These are phyloP conservation scores for Aureobasidium pullulans DNA, from an alignment of 2,329 filamentous ascomycete genomes.

Conservation along the genomic window DNA sequence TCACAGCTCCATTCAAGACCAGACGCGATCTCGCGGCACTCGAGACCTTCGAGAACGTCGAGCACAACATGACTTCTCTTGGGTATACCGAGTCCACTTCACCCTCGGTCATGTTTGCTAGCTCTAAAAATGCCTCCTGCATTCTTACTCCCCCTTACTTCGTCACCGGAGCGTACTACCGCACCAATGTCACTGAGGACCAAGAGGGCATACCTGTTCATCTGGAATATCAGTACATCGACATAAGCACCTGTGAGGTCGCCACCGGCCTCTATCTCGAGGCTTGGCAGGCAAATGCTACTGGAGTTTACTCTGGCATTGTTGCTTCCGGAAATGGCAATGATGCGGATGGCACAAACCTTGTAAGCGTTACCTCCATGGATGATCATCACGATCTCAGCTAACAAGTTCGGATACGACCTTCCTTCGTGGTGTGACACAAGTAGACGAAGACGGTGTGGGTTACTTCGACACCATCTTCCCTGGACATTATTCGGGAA, in stretches of 20 bases:
- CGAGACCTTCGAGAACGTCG: constrained; percentile 3
- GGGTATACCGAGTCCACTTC: constrained; percentile 12
- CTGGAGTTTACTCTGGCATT: constrained; percentile 40
- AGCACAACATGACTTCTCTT: constrained; percentile 14
- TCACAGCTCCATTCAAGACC: constrained; percentile 7
- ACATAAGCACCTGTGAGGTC: constrained; percentile 35
- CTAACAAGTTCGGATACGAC: constrained; percentile 23
- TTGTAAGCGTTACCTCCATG: constrained; percentile 12
- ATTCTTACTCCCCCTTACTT: constrained; percentile 25
- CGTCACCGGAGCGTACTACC: constrained; percentile 33
- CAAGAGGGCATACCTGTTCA: constrained; percentile 35
- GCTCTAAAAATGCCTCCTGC: constrained; percentile 21
- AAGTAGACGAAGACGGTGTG: constrained; percentile 34
- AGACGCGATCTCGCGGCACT: constrained; percentile 13
- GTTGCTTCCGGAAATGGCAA: constrained; percentile 31
- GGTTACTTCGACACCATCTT: constrained; percentile 37
- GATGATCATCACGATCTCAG: too few relatives aligned
- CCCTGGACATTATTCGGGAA: constrained; percentile 37
- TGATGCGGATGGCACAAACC: constrained; percentile 23
- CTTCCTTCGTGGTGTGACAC: constrained; percentile 35
- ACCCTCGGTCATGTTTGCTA: constrained; percentile 12
- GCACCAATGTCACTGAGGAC: constrained; percentile 35
- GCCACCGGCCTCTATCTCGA: constrained; percentile 35
- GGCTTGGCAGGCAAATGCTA: constrained; percentile 42
- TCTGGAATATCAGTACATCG: constrained; percentile 38